Conservation (phyloP, 2,329 filamentous ascomycete species). For the Diaporthe amygdali region DNA sequence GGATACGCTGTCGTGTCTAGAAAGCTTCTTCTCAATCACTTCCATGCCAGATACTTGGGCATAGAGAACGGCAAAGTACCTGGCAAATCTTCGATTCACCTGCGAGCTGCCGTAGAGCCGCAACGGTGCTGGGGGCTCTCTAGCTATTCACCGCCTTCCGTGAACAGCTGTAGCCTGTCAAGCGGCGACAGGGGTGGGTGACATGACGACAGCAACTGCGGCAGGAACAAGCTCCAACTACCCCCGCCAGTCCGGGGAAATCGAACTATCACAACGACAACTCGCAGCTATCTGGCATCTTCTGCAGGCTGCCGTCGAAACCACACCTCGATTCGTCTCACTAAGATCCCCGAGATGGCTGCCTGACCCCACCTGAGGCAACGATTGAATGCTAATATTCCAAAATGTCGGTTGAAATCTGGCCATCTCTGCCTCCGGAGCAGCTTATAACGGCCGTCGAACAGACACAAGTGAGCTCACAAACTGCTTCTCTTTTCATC, state of each 20-base stretch:
- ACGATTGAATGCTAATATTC: not conserved
- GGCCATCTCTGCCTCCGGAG: conserved; percentile 57
- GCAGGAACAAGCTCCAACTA: not conserved
- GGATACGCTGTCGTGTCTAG: no score
- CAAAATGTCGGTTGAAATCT: conserved; percentile 64
- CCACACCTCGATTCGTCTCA: not conserved
- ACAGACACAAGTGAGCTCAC: conserved; percentile 53
- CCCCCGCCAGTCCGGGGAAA: not conserved
- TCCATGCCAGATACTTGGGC: no score
- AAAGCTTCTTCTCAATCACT: no score
- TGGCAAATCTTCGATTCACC: not conserved
- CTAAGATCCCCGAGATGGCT: conserved; percentile 28
- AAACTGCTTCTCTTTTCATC: not conserved
- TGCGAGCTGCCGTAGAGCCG: not conserved
- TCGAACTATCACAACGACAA: not conserved
- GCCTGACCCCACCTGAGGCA: conserved; percentile 29
- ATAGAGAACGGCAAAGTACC: no score
- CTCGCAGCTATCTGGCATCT: not conserved
- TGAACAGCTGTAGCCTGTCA: not conserved
- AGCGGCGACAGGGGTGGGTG: not conserved
- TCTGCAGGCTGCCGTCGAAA: not conserved
- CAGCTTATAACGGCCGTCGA: conserved; percentile 56
- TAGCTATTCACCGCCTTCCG: not conserved
- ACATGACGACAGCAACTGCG: conserved; percentile 1
- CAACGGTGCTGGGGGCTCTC: not conserved